A percentile compares a stretch with the other conserved stretches of the same genome.
These are phyloP conservation scores for Coffea eugenioides DNA, from an alignment of 257 asterid genomes.

Conservation along the genomic window DNA sequence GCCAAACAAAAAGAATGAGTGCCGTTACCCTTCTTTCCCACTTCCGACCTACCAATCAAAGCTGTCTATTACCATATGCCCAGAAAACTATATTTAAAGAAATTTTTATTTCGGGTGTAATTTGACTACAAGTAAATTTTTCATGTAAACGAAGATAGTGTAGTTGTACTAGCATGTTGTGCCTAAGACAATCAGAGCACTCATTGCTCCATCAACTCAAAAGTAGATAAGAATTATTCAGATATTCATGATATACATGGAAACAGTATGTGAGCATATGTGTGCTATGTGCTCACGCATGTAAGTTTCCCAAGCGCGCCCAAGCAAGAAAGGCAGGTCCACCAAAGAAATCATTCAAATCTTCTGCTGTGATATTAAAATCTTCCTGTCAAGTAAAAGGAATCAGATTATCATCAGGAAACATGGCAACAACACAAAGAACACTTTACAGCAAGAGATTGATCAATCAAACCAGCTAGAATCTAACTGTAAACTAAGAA, in stretches of 20 bases:
- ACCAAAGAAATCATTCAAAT: conserved; percentile 78
- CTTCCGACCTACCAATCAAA: neutral
- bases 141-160: neutral
- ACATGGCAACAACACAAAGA: neutral
- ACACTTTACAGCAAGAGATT: neutral
- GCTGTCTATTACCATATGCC: too few relatives aligned
- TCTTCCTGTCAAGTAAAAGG: conserved; percentile 43
- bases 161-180: neutral
- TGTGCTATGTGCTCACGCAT: conserved; percentile 45
- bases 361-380: conserved; percentile 63
- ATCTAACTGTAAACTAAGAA: too few relatives aligned
- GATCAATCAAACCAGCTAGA: neutral
- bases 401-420: conserved; percentile 9
- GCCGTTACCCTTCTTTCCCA: neutral
- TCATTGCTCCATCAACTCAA: neutral
- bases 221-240: neutral
- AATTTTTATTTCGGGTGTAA: neutral
- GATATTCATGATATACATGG: neutral
- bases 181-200: neutral
- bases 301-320: conserved; percentile 99
- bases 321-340: conserved; percentile 99
- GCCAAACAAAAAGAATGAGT: neutral
- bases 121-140: neutral
- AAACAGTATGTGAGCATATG: neutral
- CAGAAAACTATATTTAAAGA: neutral